phyloP scores from a whole-genome alignment of 805 yeast genomes.

The Maudiozyma barnettii region DNA sequence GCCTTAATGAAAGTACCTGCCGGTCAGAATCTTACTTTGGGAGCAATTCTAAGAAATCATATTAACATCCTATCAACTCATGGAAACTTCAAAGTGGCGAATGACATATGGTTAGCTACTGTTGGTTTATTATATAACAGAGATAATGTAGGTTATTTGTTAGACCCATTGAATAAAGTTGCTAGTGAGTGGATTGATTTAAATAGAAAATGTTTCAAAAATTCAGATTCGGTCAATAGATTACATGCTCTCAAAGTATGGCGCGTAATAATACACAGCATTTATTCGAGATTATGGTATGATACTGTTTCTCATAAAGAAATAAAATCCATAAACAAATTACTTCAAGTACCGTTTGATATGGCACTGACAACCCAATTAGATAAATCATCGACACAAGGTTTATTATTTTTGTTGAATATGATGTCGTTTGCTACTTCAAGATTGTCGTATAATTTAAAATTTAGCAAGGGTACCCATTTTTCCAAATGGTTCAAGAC shows the following conservation, averaged over 20 bases:
- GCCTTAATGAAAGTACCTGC: too few relatives aligned
- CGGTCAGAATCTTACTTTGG: constrained; percentile 8
- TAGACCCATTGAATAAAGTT: too few relatives aligned
- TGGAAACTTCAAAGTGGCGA: constrained; percentile 18
- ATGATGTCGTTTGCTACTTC: too few relatives aligned
- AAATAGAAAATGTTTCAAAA: constrained; percentile 12
- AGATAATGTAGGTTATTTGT: too few relatives aligned
- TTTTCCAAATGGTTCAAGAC: too few relatives aligned
- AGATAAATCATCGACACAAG: too few relatives aligned
- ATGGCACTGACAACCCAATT: constrained; percentile 1
- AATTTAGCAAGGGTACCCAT: too few relatives aligned
- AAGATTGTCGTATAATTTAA: too few relatives aligned
- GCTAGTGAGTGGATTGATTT: constrained; percentile 15
- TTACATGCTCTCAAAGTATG: constrained; percentile 21
- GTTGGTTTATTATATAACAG: constrained; percentile 20
- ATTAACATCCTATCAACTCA: constrained; percentile 9
- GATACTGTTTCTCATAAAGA: not conserved
- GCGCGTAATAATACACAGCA: constrained; percentile 20
- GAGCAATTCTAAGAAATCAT: constrained; percentile 12
- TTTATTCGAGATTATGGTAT: constrained; percentile 6
- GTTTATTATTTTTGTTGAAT: too few relatives aligned
- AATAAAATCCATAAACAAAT: not conserved
- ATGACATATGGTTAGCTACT: constrained; percentile 25
- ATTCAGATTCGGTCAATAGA: constrained; percentile 5
- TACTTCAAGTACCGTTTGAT: constrained; percentile 13